Base-by-base conservation (phyloP, 148 eudicot species). In the Drosera capensis region DNA sequence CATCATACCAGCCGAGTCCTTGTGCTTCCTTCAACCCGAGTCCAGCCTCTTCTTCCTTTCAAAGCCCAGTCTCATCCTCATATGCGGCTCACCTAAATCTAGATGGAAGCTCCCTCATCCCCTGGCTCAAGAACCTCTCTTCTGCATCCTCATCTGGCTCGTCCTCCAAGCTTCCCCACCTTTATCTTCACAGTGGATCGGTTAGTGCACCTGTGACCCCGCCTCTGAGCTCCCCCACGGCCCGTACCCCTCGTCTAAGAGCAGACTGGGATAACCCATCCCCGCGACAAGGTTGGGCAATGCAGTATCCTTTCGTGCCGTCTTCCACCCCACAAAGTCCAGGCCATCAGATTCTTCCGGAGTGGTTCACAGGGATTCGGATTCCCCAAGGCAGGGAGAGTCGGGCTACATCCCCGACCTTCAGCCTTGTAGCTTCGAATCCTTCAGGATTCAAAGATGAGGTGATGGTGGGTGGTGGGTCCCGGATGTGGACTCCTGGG, bases 171-270 rank as follows among this genome's bases (percentile, higher is more conserved):
- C 48, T 57, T 5, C 66, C 68, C 20, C 54, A 67, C 47, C 71
- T 54, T 40, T 25, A 34, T 45, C 25, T 60, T 30, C 68, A 56
- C 11, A 55, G 60, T 14, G 79, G 88, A 22, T 80, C 92, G 23
- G 72, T 77, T 20, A 80, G 92, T 49, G 95, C 92, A 20, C 95
- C 95, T 0, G 92, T 85, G 26, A 72, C 82, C 14, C 82, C 95
- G 23, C 92, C 86, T 15, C 41, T 71, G 43, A 65, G 77, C 57
- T 76, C 88, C 6, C 83, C 88, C 5, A 69, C 71, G 8, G 57
- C 64, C 19, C 51, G 61, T 30, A 69, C 72, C 5, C 76, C 87
- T 35, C 60, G 76, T 47, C 20, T 67, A 26, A 62, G 46, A 36
- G 20, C 51, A 2, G 51, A 69, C 20, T 46, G 65, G 62, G 62